Percentiles rank a stretch among this genome's conserved stretches.
Conservation (phyloP, 495 filamentous ascomycete genomes). For the Barbatosphaeria neglecta region DNA sequence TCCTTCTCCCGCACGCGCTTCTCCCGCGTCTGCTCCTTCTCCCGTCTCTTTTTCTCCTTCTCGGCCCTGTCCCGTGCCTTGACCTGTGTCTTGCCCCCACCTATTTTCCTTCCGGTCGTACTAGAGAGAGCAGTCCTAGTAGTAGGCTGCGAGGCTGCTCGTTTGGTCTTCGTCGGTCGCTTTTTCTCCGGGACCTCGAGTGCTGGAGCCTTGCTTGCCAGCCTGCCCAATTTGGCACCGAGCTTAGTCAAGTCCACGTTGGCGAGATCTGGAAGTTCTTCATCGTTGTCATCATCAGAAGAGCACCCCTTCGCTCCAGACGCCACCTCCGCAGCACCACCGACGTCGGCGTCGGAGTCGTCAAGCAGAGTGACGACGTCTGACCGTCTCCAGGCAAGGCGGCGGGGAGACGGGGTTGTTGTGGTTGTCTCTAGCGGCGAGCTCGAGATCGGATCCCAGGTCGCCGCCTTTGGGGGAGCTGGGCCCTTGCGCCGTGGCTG, state of each 20-base stretch:
- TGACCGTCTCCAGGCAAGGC: slow-evolving; percentile 6
- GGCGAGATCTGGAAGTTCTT: slow-evolving; percentile 28
- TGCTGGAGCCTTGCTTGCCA: slow-evolving; percentile 1
- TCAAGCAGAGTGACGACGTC: slow-evolving; percentile 13
- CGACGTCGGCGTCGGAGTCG: slow-evolving; percentile 17
- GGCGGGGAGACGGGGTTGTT: not conserved
- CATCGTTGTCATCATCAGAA: slow-evolving; percentile 22
- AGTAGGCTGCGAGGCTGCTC: not conserved
- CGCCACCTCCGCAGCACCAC: not conserved
- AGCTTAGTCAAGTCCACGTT: slow-evolving; percentile 16
- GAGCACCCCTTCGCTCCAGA: not conserved
- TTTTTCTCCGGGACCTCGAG: slow-evolving; percentile 4
- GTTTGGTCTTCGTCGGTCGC: slow-evolving; percentile 1
- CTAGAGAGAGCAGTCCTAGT: not conserved
- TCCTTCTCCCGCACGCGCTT: slow-evolving; percentile 55
- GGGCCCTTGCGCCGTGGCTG: not conserved
- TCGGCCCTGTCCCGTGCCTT: slow-evolving; percentile 40
- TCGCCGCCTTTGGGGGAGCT: slow-evolving; percentile 5
- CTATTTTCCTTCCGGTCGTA: slow-evolving; percentile 15
- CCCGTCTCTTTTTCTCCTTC: slow-evolving; percentile 35
- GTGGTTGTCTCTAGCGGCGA: slow-evolving; percentile 23
- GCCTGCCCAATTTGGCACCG: too few species aligned
- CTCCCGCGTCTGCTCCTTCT: slow-evolving; percentile 44
- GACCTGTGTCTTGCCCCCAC: slow-evolving; percentile 21
- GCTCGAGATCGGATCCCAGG: slow-evolving; percentile 39